Evolutionary conservation across 2,329 filamentous ascomycete species (phyloP), one percentile per base, ranked within the genome.

Genomic region (Aspergillus thermomutatus): DNA sequence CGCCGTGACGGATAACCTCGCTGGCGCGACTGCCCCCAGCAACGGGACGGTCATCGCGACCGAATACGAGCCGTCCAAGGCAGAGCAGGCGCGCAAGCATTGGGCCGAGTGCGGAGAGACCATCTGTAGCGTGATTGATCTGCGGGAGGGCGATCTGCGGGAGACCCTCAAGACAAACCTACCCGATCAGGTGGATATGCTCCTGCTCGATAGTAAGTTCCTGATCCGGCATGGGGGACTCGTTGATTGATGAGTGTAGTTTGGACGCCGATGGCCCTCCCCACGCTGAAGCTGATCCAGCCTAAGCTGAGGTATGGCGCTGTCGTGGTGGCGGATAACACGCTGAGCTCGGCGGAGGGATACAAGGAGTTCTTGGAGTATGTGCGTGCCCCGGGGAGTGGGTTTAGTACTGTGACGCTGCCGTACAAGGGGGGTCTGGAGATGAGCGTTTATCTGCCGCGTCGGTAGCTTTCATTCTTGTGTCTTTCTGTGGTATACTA

Each of bases 141-240:
- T 87, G 25, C 71, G 84, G 4, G 81, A 81, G 56, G 85, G 84
- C 0, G 81, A 87, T 63, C 59, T 87, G 49, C 72, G 76, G 0
- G 79, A 87, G 67, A 87, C 83, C 0, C 69, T 85, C n/a, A 79
- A 79, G 59, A 62, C 72, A 2, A 75, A 77, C 31, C 56, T 87
- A 0, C 43, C 43, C 2, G 71, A 75, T 1, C 64, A 77, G 28
- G 73, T 87, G n/a, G 82, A 87, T 59, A 72, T 87, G 21, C 61
- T 87, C 17, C 69, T 86, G 25, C 73, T 87, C 26, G 84, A 87
- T 63, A 87, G 84, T 87, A 68, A 75, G 83, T 79, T n/a, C 41
- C n/a, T n/a, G n/a, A n/a, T n/a, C n/a, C n/a, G n/a, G n/a, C n/a
- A n/a, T n/a, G n/a, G n/a, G n/a, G n/a, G n/a, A n/a, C n/a, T n/a